Conservation (phyloP, 2,329 filamentous ascomycete species). For the Claviceps sp. region DNA sequence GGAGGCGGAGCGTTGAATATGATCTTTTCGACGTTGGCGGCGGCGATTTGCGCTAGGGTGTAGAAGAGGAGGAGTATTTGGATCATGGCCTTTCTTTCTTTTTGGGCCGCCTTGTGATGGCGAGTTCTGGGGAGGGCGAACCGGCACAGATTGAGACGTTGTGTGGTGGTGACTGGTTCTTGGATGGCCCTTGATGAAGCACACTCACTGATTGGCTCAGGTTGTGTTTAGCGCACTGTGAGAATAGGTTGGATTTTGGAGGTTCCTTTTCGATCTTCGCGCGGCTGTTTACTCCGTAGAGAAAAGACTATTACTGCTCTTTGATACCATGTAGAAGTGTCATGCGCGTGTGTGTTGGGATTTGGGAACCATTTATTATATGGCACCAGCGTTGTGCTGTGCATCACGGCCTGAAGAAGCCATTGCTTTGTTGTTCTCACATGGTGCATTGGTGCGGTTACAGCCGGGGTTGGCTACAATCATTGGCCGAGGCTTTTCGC, state of each 20-base stretch:
- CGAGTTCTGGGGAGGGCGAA: neutral
- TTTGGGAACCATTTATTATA: too few relatives aligned
- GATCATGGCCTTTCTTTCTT: neutral
- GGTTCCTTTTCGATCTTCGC: too few relatives aligned
- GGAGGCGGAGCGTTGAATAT: conserved; percentile 66
- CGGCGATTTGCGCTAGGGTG: conserved; percentile 7
- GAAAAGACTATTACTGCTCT: too few relatives aligned
- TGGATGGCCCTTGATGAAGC: neutral
- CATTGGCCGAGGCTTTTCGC: neutral
- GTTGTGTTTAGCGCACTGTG: too few relatives aligned
- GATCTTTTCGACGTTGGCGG: conserved; percentile 78
- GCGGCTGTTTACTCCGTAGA: too few relatives aligned
- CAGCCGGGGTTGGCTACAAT: neutral
- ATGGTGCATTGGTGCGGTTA: neutral
- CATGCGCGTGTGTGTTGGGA: too few relatives aligned
- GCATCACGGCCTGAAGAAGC: too few relatives aligned
- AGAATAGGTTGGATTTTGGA: too few relatives aligned
- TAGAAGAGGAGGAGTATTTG: neutral
- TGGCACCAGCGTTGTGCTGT: too few relatives aligned
- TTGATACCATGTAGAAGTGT: too few relatives aligned
- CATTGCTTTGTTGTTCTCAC: neutral
- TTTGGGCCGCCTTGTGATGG: neutral
- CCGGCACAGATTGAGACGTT: neutral
- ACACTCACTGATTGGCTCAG: neutral
- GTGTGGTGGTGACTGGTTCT: neutral